Evolutionary conservation across 352 stramenopile genomes (phyloP), one percentile per base, ranked within the genome.

Genomic region (Pythium periplocum): DNA sequence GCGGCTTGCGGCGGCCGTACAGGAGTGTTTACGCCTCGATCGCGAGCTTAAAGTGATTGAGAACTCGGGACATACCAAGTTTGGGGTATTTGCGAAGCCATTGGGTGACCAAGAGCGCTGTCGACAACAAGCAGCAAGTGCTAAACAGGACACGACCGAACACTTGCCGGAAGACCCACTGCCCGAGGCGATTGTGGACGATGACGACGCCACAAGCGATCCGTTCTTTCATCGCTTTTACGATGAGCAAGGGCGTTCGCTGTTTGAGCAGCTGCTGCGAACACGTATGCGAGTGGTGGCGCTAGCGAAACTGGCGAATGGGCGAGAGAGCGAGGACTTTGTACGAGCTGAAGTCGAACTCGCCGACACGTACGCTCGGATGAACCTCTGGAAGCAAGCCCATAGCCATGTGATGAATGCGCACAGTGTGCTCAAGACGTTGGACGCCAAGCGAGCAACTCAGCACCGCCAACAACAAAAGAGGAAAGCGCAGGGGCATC

Each of bases 371-470:
- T 90, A 88, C 36, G 64, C 75, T 4, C 61, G 73, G 0, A 50
- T 86, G 38, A 83, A 77, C 41, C 66, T 90, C 9, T 88, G 79
- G 79, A 88, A 90, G 44, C 79, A 90, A 41, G 75, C 69, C 0
- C 65, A 86, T 38, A 39, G 69, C 4, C 79, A 90, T 38, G 53
- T 68, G 4, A 61, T 61, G 5, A 55, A 56, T 10, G 69, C 69
- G 3, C 66, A 64, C 9, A 69, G 64, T 35, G 36, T 86, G 4
- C 60, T 90, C 26, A 56, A 57, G 37, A 26, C 31, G 4, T 39
- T 60, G 5, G 58, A 65, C 11, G 51, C 40, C 12, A 45, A 42
- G 3, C 4, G 49, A 33, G 57, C 43, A 43, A 35, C 44, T 5
- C n/a, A 57, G 43, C 34, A 49, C 4, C 50, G 48, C 26, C 40